Conservation (phyloP, 441 rosid species). For the Pelargonium citronellum region DNA sequence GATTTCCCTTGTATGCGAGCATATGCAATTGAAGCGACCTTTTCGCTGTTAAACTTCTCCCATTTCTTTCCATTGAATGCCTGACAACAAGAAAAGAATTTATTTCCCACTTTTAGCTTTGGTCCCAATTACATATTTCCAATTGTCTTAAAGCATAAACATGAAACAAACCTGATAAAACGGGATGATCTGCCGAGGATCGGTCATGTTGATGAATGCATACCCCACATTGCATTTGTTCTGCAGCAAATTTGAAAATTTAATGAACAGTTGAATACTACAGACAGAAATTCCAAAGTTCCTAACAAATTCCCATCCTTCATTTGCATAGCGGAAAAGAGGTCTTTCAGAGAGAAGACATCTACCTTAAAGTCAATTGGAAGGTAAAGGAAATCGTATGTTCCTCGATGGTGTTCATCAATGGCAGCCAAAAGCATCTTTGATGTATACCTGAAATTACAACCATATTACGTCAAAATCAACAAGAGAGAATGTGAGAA, state of each 20-base stretch:
- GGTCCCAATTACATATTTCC: conserved; percentile 2
- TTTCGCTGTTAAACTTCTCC: conserved; percentile 77
- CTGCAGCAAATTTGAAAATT: conserved; percentile 35
- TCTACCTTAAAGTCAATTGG: conserved; percentile 74
- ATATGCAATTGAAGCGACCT: conserved; percentile 66
- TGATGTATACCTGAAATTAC: conserved; percentile 52
- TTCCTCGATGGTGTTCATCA: conserved; percentile 55
- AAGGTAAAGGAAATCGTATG: conserved; percentile 59
- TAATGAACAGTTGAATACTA: conserved; percentile 20
- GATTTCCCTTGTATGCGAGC: conserved; percentile 73
- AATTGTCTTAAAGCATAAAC: not conserved
- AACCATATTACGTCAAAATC: conserved; percentile 11
- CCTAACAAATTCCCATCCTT: not conserved
- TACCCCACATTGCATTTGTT: conserved; percentile 78
- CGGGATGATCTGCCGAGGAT: conserved; percentile 48
- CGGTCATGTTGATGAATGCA: conserved; percentile 71
- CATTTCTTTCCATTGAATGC: conserved; percentile 69
- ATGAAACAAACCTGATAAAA: conserved; percentile 51
- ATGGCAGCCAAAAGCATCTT: conserved; percentile 71
- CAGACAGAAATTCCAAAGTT: not conserved
- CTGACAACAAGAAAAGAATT: conserved; percentile 28
- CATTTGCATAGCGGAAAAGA: conserved; percentile 5
- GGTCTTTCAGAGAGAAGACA: conserved; percentile 12
- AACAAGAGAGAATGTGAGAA: not conserved
- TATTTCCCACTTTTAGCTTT: conserved; percentile 10